Percentiles rank a stretch among this genome's conserved stretches.
phyloP scores from a whole-genome alignment of 2,329 filamentous ascomycete genomes.

The Cyphellophora europaea region DNA sequence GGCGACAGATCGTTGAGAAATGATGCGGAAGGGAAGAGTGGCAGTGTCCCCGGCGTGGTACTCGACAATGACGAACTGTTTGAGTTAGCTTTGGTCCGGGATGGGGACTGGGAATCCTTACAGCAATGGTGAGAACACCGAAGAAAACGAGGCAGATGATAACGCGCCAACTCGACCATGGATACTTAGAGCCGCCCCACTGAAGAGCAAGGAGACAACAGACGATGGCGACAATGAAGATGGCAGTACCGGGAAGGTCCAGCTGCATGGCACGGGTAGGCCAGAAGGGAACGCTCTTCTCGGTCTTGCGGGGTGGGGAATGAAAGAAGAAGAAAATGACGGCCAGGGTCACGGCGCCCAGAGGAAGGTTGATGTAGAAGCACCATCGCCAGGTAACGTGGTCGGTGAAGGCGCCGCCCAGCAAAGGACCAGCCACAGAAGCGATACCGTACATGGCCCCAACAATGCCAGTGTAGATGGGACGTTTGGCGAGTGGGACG shows the following conservation, averaged over 20 bases:
- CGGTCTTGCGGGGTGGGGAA: conserved; percentile 25
- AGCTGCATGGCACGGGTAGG: conserved; percentile 29
- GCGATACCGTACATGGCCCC: conserved; percentile 35
- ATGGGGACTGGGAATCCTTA: conserved; percentile 35
- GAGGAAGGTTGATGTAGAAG: conserved; percentile 37
- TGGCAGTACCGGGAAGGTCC: conserved; percentile 32
- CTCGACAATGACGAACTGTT: conserved; percentile 35
- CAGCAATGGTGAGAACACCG: conserved; percentile 22
- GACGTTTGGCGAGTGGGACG: conserved; percentile 46
- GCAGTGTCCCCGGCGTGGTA: conserved; percentile 38
- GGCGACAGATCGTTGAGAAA: conserved; percentile 35
- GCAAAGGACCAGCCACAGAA: conserved; percentile 28
- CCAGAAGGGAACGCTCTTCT: conserved; percentile 23
- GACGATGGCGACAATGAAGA: conserved; percentile 36
- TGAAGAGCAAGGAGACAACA: conserved; percentile 41
- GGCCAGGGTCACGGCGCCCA: conserved; percentile 30
- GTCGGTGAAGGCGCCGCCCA: conserved; percentile 32
- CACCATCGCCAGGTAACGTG: conserved; percentile 28
- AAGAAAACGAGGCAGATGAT: conserved; percentile 42
- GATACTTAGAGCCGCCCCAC: conserved; percentile 34
- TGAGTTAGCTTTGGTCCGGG: too few species aligned
- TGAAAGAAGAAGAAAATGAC: conserved; percentile 41
- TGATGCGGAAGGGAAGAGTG: conserved; percentile 41
- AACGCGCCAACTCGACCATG: conserved; percentile 36
- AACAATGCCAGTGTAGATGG: conserved; percentile 43